phyloP scores from a whole-genome alignment of 805 yeast genomes.

The Myxozyma neglecta region DNA sequence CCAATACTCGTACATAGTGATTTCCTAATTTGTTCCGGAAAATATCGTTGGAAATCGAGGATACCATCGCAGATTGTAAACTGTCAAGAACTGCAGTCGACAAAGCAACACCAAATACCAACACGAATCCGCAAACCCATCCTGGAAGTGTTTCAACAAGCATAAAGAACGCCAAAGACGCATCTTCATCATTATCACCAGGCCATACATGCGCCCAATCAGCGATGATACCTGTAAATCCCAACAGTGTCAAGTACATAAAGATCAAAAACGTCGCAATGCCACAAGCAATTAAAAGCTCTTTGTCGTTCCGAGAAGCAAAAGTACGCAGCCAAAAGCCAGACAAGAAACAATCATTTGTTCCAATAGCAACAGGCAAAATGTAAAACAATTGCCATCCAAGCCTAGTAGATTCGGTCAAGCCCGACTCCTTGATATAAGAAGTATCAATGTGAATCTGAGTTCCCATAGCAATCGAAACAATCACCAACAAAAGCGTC shows the following conservation, averaged over 20 bases:
- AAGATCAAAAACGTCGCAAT: slow-evolving; percentile 71
- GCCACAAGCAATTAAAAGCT: slow-evolving; percentile 70
- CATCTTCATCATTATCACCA: slow-evolving; percentile 49
- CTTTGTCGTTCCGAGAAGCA: slow-evolving; percentile 77
- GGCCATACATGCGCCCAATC: slow-evolving; percentile 80
- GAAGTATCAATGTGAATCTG: slow-evolving; percentile 60
- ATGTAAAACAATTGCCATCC: slow-evolving; percentile 92
- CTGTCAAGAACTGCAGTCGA: slow-evolving; percentile 91
- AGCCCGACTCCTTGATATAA: slow-evolving; percentile 61
- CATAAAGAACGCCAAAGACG: slow-evolving; percentile 70
- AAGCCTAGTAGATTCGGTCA: slow-evolving; percentile 63
- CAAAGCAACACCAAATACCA: slow-evolving; percentile 69
- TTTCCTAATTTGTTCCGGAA: slow-evolving; percentile 77
- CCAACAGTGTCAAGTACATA: slow-evolving; percentile 66
- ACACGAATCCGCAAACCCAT: slow-evolving; percentile 82
- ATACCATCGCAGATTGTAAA: slow-evolving; percentile 81
- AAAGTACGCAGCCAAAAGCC: slow-evolving; percentile 95
- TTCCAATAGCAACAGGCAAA: slow-evolving; percentile 78
- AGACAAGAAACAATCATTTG: slow-evolving; percentile 85
- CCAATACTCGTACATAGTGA: slow-evolving; percentile 66
- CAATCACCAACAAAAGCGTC: slow-evolving; percentile 62
- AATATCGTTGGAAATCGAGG: slow-evolving; percentile 84
- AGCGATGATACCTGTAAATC: slow-evolving; percentile 81
- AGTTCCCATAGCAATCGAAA: slow-evolving; percentile 76
- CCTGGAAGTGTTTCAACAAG: slow-evolving; percentile 70